Conservation (phyloP, 495 filamentous ascomycete species). For the Bryoglossum gracile region DNA sequence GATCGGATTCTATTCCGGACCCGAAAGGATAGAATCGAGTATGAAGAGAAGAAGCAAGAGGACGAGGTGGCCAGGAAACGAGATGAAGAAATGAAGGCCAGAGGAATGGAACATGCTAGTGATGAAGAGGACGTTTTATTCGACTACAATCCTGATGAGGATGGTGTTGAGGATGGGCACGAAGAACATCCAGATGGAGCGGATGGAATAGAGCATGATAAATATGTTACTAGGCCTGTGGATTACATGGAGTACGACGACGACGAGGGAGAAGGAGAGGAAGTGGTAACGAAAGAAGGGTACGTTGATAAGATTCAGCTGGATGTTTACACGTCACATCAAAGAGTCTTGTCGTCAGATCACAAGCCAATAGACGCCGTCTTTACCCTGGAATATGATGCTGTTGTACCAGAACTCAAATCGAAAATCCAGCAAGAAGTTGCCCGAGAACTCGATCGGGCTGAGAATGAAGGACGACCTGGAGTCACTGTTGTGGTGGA, state of each 20-base stretch:
- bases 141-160: conserved; percentile 80
- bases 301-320: conserved; percentile 58
- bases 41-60: conserved; percentile 59
- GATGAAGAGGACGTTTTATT: conserved; percentile 83
- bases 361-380: conserved; percentile 84
- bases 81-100: conserved; percentile 79
- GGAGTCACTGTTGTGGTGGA: conserved; percentile 81
- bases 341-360: conserved; percentile 84
- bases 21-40: conserved; percentile 58
- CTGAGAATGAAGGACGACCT: conserved; percentile 87
- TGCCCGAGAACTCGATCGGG: conserved; percentile 77
- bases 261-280: conserved; percentile 25
- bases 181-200: conserved; percentile 35
- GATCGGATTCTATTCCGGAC: conserved; percentile 90
- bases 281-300: conserved; percentile 44
- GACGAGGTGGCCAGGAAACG: conserved; percentile 58
- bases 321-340: conserved; percentile 77
- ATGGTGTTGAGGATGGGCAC: conserved; percentile 38
- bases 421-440: conserved; percentile 79
- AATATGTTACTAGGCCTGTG: no score
- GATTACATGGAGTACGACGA: conserved; percentile 53
- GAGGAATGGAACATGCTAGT: conserved; percentile 64
- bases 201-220: conserved; percentile 27
- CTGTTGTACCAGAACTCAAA: conserved; percentile 75
- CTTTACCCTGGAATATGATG: conserved; percentile 76